Evolutionary conservation across 2,329 filamentous ascomycete species (phyloP), one percentile per base, ranked within the genome.

Genomic region (Aspergillus carbonarius): DNA sequence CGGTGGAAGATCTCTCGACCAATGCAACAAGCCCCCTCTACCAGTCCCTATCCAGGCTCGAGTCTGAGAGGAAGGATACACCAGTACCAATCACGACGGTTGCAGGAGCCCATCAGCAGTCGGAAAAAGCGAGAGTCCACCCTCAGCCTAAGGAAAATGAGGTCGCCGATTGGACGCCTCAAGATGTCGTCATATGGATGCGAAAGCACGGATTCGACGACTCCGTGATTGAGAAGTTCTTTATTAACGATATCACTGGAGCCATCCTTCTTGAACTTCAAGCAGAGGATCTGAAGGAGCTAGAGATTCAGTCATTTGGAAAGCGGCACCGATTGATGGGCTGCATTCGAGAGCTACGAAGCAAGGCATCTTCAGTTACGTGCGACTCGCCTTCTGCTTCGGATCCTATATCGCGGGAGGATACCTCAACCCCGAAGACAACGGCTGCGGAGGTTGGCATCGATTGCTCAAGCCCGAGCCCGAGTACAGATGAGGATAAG

Each of bases 171-270:
- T 73, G 70, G 70, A 65, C 67, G 15, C 70, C 70, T 8, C 51
- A 20, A 3, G 23, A 60, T 3, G 60, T 62, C 9, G 60, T 37
- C 5, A 25, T n/a, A 1, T 61, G 59, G 59, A 39, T 61, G 59
- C 48, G 54, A 1, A 50, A 5, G 1, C 10, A 18, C 2, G 52
- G 52, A 0, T 61, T 39, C 37, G 57, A 56, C 72, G 79, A 86
- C 52, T 79, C 83, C 5, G 83, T 93, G 53, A 88, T 95, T 12
- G 88, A 96, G 69, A 91, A 89, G 67, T 97, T 99, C 69, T 83
- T 93, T 61, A 85, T 89, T 68, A 96, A 99, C 74, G 93, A 99
- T 71, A 97, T 99, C 73, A 92, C 89, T 25, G 93, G 93, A 13
- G 83, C 87, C 4, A 91, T 98, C 57, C 79, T 98, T 18, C 87